Evolutionary conservation across 768 basidiomycete species (phyloP).

Genomic region (Lenzites betulinus): DNA sequence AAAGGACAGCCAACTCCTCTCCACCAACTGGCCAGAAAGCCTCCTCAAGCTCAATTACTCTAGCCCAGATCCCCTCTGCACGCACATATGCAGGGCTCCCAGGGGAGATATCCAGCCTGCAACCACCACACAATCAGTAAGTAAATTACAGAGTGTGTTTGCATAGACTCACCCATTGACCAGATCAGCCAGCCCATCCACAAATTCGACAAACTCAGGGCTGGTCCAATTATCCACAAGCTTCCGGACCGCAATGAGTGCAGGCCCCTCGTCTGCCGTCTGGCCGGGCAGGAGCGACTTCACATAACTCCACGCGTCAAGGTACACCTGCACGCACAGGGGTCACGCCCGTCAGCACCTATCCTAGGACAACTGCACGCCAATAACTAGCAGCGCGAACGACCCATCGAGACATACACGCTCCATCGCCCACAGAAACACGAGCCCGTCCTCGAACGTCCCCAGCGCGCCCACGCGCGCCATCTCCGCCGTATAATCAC

Average conservation of each 20-base stretch:
- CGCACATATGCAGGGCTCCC: slow-evolving; percentile 38
- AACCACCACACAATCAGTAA: background rate
- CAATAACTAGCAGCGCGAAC: background rate
- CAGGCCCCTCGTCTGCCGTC: background rate
- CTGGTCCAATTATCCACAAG: slow-evolving; percentile 67
- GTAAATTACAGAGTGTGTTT: background rate
- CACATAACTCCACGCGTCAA: slow-evolving; percentile 67
- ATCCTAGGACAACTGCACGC: too few species aligned
- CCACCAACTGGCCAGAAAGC: slow-evolving; percentile 58
- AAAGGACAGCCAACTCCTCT: slow-evolving; percentile 32
- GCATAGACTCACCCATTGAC: slow-evolving; percentile 40
- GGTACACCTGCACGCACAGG: slow-evolving; percentile 53
- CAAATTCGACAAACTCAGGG: slow-evolving; percentile 54
- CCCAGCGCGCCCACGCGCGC: slow-evolving; percentile 48
- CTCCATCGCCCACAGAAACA: slow-evolving; percentile 84
- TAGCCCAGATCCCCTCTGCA: slow-evolving; percentile 55
- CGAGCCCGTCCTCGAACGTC: slow-evolving; percentile 59
- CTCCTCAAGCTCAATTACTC: slow-evolving; percentile 61
- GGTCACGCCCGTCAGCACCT: background rate
- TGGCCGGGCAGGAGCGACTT: slow-evolving; percentile 15
- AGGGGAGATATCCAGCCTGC: slow-evolving; percentile 39
- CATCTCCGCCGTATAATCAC: slow-evolving; percentile 76
- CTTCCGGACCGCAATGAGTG: slow-evolving; percentile 38
- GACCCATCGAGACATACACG: slow-evolving; percentile 44
- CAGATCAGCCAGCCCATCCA: slow-evolving; percentile 48